Percentiles rank a stretch among this genome's conserved stretches.
Evolutionary conservation across 148 eudicot species (phyloP).

Genomic region (Suaeda aralocaspica): DNA sequence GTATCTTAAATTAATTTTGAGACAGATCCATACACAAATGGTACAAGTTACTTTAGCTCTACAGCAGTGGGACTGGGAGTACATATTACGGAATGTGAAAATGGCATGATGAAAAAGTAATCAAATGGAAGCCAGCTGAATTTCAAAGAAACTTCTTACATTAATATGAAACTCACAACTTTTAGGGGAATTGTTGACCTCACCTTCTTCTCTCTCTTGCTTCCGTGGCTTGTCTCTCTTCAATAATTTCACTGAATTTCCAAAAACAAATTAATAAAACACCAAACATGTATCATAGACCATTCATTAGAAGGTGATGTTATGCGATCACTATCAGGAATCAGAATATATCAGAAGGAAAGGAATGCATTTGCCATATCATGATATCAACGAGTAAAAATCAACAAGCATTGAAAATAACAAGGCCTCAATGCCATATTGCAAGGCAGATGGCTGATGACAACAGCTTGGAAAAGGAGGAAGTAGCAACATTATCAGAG

Average conservation of each 20-base stretch:
- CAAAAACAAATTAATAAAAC: conserved; percentile 12
- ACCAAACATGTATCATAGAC: neutral
- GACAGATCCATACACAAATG: neutral
- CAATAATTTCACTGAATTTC: conserved; percentile 42
- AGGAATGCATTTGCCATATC: neutral
- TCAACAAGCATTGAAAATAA: neutral
- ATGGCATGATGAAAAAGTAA: too few relatives aligned
- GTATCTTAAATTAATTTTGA: neutral
- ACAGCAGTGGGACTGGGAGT: neutral
- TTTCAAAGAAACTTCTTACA: neutral
- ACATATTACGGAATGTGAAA: neutral
- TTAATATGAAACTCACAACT: neutral
- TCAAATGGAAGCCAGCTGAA: neutral
- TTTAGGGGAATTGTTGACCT: conserved; percentile 10
- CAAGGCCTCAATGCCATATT: neutral
- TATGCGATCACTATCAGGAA: neutral
- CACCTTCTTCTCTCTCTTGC: conserved; percentile 59
- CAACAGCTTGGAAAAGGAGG: neutral
- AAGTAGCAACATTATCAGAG: neutral
- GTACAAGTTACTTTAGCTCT: neutral
- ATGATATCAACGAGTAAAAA: neutral
- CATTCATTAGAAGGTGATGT: neutral
- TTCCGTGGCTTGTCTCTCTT: conserved; percentile 47
- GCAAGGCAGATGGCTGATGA: neutral
- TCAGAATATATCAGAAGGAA: neutral